Percentiles rank a stretch among this genome's conserved stretches.
Evolutionary conservation across 2,329 filamentous ascomycete genomes (phyloP).

Genomic region (Hortaea werneckii): DNA sequence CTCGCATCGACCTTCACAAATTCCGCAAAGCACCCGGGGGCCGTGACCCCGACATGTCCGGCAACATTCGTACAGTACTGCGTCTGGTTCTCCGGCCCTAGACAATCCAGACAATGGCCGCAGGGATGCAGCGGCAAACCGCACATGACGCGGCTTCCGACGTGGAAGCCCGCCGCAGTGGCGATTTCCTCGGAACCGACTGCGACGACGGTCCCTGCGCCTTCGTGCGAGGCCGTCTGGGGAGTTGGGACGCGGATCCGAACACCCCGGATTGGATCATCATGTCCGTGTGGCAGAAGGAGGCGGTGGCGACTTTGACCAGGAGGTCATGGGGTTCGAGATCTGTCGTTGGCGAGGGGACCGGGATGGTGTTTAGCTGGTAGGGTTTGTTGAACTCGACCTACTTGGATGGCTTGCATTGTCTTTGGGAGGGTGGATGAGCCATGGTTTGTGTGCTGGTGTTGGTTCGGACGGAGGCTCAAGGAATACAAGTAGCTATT

Average conservation of each 20-base stretch:
- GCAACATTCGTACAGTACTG: conserved; percentile 43
- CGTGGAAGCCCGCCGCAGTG: conserved; percentile 28
- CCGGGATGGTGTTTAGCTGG: conserved; percentile 39
- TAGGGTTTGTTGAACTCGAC: conserved; percentile 48
- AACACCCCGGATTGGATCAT: conserved; percentile 46
- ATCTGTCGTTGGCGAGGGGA: conserved; percentile 26
- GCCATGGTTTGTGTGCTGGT: neutral
- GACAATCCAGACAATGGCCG: conserved; percentile 44
- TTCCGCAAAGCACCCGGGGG: conserved; percentile 48
- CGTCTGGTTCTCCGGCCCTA: conserved; percentile 35
- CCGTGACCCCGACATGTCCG: conserved; percentile 40
- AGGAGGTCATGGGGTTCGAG: conserved; percentile 47
- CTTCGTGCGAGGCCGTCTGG: conserved; percentile 49
- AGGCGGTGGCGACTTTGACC: conserved; percentile 49
- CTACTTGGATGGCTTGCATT: conserved; percentile 41
- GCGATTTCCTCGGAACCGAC: conserved; percentile 31
- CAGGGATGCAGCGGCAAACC: conserved; percentile 45
- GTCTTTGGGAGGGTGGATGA: conserved; percentile 27
- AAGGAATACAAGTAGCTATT: too few species aligned
- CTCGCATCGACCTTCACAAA: conserved; percentile 44
- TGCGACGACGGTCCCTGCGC: conserved; percentile 44
- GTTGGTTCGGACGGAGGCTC: too few species aligned
- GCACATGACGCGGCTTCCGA: conserved; percentile 48
- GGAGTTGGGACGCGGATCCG: conserved; percentile 31
- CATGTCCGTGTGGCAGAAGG: conserved; percentile 52